These are phyloP conservation scores for Ormosia semicastrata DNA, from an alignment of 306 rosid genomes.

Conservation along the genomic window DNA sequence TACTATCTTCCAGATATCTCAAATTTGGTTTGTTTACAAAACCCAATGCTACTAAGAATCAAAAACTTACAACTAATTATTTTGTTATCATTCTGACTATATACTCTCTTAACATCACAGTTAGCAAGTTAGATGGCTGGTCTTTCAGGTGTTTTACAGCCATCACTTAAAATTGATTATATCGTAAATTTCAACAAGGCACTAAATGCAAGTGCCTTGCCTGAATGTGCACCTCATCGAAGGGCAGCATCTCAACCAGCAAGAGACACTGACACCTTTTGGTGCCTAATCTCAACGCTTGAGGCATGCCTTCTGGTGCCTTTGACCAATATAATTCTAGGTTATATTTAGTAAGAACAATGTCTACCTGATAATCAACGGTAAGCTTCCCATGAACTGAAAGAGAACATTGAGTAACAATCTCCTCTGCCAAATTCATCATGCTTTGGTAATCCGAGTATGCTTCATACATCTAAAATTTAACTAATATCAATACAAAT, in stretches of 20 bases:
- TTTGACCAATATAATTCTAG: constrained; percentile 15
- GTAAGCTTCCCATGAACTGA: constrained; percentile 85
- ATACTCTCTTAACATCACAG: neutral
- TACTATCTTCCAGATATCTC: neutral
- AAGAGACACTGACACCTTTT: neutral
- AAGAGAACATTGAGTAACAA: constrained; percentile 85
- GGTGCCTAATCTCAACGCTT: neutral
- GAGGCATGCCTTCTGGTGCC: neutral
- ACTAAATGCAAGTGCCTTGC: neutral
- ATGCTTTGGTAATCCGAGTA: constrained; percentile 97
- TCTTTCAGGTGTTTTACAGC: neutral
- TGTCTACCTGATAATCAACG: constrained; percentile 80
- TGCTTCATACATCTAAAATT: constrained; percentile 91
- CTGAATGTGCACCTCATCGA: neutral
- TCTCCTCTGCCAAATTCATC: constrained; percentile 94
- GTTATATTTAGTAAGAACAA: constrained; percentile 7
- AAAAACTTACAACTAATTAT: too few species aligned
- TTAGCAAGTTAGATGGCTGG: neutral
- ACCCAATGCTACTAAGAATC: neutral
- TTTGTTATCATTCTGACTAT: neutral
- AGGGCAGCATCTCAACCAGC: neutral
- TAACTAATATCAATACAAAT: constrained; percentile 50
- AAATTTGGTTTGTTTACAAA: neutral
- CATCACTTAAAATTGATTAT: neutral
- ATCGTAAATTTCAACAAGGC: neutral